Evolutionary conservation across 352 stramenopile genomes (phyloP).

Genomic region (Globisporangium cystogenes): DNA sequence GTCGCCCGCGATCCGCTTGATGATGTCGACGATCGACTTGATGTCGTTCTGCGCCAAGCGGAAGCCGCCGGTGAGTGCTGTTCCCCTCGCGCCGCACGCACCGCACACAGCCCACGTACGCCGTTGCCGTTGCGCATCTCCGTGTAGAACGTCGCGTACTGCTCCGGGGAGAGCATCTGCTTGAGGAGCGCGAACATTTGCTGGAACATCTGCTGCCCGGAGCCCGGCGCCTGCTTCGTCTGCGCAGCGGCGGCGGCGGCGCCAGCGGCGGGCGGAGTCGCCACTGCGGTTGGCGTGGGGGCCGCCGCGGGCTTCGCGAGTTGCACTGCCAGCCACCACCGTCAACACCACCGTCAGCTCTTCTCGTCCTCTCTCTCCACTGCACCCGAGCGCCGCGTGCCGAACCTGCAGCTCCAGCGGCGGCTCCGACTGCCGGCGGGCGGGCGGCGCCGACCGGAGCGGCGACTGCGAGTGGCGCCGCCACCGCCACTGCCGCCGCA

Average conservation of each 20-base stretch:
- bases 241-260: constrained; percentile 2
- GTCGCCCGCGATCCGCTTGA: constrained; percentile 81
- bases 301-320: neutral
- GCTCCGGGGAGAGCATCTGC: constrained; percentile 79
- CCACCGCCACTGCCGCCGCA: neutral
- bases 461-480: neutral
- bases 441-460: neutral
- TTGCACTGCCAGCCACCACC: neutral
- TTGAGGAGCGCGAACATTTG: constrained; percentile 83
- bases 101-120: constrained; percentile 24
- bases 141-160: constrained; percentile 75
- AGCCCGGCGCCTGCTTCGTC: constrained; percentile 43
- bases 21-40: constrained; percentile 85
- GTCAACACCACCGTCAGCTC: neutral
- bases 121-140: constrained; percentile 81
- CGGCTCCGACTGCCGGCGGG: neutral
- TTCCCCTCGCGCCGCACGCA: too few species aligned
- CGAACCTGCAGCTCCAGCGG: neutral
- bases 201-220: constrained; percentile 82
- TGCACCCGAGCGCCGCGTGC: neutral
- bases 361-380: too few species aligned
- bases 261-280: neutral
- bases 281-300: neutral
- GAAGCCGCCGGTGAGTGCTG: too few species aligned
- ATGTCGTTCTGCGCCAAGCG: constrained; percentile 59